These are phyloP conservation scores for Boechera stricta DNA, from an alignment of 345 rosid species.

Conservation along the genomic window DNA sequence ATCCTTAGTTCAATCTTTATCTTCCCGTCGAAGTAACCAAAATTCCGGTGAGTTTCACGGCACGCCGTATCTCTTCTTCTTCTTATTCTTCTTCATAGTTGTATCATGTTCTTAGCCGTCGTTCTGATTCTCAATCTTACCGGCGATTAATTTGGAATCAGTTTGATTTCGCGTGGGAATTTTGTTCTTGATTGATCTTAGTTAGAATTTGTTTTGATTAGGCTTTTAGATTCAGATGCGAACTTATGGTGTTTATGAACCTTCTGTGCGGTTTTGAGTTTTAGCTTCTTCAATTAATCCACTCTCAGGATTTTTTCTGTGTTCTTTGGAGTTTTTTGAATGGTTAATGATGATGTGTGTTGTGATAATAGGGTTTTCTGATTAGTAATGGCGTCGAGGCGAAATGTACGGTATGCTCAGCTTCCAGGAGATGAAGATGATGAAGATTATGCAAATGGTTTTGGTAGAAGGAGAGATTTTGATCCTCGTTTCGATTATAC, in stretches of 20 bases:
- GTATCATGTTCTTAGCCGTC: neutral
- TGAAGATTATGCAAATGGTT: conserved; percentile 45
- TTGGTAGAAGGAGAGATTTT: conserved; percentile 37
- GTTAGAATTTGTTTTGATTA: neutral
- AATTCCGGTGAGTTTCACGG: conserved; percentile 35
- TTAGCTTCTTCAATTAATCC: no score
- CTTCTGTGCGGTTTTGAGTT: neutral
- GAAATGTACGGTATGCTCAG: conserved; percentile 57
- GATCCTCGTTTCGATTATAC: conserved; percentile 80
- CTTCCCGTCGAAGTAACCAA: neutral
- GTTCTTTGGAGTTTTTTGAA: neutral
- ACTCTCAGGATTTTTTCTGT: neutral
- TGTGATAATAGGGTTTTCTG: neutral
- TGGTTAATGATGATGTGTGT: conserved; percentile 7
- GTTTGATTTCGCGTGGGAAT: conserved; percentile 5
- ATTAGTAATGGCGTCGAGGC: conserved; percentile 62
- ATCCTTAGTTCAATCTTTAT: conserved; percentile 18
- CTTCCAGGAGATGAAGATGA: conserved; percentile 66
- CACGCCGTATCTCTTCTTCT: neutral
- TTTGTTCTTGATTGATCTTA: conserved; percentile 20
- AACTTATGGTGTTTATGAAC: neutral
- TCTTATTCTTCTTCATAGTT: neutral
- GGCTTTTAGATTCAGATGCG: neutral
- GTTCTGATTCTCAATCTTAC: neutral
- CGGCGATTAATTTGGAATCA: neutral